A percentile compares a stretch with the other conserved stretches of the same genome.
These are phyloP conservation scores for Grifola frondosa DNA, from an alignment of 1,284 basidiomycete genomes.

Conservation along the genomic window DNA sequence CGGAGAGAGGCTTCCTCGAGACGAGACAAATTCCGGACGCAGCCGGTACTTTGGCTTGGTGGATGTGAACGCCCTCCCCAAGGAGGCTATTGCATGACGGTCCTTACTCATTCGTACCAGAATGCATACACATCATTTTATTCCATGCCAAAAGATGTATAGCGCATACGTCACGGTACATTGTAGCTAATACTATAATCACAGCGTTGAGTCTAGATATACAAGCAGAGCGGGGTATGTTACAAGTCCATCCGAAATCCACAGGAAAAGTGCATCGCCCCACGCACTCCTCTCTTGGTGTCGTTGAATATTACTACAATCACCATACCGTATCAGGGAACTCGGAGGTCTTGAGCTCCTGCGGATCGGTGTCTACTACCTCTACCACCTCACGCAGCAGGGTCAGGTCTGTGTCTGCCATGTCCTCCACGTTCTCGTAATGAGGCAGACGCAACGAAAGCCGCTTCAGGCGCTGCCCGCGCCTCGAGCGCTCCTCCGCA, in stretches of 20 bases:
- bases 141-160: conserved; percentile 9
- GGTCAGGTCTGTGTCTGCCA: conserved; percentile 31
- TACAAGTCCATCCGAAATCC: not conserved
- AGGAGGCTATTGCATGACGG: conserved; percentile 9
- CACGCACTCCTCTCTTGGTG: not conserved
- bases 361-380: conserved; percentile 29
- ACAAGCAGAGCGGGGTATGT: no score
- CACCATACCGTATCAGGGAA: conserved; percentile 22
- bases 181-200: conserved; percentile 14
- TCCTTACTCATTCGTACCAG: no score
- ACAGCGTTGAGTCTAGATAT: conserved; percentile 7
- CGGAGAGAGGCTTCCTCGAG: conserved; percentile 82
- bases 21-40: conserved; percentile 69
- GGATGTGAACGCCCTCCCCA: conserved; percentile 41
- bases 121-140: no score
- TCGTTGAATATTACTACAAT: not conserved
- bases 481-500: conserved; percentile 22
- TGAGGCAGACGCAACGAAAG: conserved; percentile 30
- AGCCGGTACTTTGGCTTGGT: conserved; percentile 77
- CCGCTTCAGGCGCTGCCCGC: conserved; percentile 25
- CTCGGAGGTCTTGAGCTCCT: conserved; percentile 18
- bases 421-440: conserved; percentile 32
- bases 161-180: conserved; percentile 10
- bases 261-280: not conserved
- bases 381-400: conserved; percentile 27